Conservation (phyloP, 257 asterid species). For the Nicotiana sylvestris region DNA sequence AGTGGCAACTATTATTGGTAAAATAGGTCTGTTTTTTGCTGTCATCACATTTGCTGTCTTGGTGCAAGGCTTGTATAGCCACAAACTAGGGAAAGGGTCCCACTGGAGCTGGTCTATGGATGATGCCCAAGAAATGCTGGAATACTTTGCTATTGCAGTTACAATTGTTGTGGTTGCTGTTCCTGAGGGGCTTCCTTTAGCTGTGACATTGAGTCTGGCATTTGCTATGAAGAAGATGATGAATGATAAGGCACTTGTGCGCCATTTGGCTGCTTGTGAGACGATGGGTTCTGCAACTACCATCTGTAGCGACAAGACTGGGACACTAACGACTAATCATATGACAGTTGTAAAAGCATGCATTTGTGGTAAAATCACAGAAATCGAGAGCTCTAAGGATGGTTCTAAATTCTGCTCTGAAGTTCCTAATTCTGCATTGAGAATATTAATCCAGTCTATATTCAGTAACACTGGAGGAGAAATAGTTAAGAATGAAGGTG, state of each 20-base stretch:
- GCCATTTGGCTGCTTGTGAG: slow-evolving; percentile 91
- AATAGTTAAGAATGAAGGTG: slow-evolving; percentile 48
- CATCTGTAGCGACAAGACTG: slow-evolving; percentile 93
- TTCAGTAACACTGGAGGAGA: slow-evolving; percentile 88
- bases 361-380: slow-evolving; percentile 47
- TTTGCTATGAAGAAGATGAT: slow-evolving; percentile 97
- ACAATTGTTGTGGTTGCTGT: slow-evolving; percentile 96
- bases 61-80: slow-evolving; percentile 63
- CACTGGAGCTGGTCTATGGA: slow-evolving; percentile 68
- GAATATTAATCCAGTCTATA: slow-evolving; percentile 54
- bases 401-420: slow-evolving; percentile 44
- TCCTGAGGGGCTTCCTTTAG: slow-evolving; percentile 93
- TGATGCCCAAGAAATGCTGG: slow-evolving; percentile 76
- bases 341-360: slow-evolving; percentile 79
- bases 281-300: slow-evolving; percentile 97
- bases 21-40: slow-evolving; percentile 83
- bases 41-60: slow-evolving; percentile 78
- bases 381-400: slow-evolving; percentile 34
- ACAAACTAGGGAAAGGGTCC: slow-evolving; percentile 49
- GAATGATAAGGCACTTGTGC: slow-evolving; percentile 92
- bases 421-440: slow-evolving; percentile 44
- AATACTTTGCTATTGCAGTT: slow-evolving; percentile 88
- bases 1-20: slow-evolving; percentile 85
- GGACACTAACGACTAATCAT: slow-evolving; percentile 82
- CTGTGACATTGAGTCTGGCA: slow-evolving; percentile 90